A percentile compares a stretch with the other conserved stretches of the same genome.
These are phyloP conservation scores for Suillus placidus DNA, from an alignment of 768 basidiomycete species.

Conservation along the genomic window DNA sequence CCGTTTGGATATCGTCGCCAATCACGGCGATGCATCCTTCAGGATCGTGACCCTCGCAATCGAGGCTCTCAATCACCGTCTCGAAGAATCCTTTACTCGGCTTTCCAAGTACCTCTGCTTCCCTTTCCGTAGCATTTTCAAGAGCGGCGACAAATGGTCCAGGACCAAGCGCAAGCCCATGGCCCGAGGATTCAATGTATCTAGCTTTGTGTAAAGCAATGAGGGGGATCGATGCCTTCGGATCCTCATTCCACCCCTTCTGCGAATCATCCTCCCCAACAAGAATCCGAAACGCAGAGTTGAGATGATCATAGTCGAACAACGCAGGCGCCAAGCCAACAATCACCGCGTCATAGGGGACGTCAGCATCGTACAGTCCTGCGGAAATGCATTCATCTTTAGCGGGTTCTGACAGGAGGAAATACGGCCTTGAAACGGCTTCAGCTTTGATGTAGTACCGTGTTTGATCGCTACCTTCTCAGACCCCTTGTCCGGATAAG, in stretches of 20 bases:
- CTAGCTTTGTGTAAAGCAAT: constrained; percentile 64
- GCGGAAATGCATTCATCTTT: constrained; percentile 41
- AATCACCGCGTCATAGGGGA: constrained; percentile 59
- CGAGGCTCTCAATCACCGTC: constrained; percentile 51
- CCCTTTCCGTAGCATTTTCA: constrained; percentile 51
- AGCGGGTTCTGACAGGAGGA: constrained; percentile 57
- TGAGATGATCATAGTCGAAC: constrained; percentile 58
- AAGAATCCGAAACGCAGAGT: constrained; percentile 68
- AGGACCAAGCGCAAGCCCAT: constrained; percentile 61
- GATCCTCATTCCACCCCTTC: neutral
- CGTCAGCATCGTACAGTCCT: constrained; percentile 16
- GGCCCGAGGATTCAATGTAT: constrained; percentile 51
- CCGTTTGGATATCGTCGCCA: constrained; percentile 68
- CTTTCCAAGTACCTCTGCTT: constrained; percentile 65
- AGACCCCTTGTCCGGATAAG: constrained; percentile 44
- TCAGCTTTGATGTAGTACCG: neutral
- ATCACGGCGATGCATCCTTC: constrained; percentile 50
- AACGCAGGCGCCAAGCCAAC: constrained; percentile 57
- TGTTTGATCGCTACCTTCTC: constrained; percentile 36
- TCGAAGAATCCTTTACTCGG: constrained; percentile 63
- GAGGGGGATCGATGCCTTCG: constrained; percentile 34
- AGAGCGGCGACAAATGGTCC: constrained; percentile 71
- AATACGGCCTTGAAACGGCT: constrained; percentile 46
- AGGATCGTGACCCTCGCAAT: constrained; percentile 17
- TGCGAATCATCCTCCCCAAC: constrained; percentile 40